These are phyloP conservation scores for Corymbia maculata DNA, from an alignment of 345 rosid genomes.

Conservation along the genomic window DNA sequence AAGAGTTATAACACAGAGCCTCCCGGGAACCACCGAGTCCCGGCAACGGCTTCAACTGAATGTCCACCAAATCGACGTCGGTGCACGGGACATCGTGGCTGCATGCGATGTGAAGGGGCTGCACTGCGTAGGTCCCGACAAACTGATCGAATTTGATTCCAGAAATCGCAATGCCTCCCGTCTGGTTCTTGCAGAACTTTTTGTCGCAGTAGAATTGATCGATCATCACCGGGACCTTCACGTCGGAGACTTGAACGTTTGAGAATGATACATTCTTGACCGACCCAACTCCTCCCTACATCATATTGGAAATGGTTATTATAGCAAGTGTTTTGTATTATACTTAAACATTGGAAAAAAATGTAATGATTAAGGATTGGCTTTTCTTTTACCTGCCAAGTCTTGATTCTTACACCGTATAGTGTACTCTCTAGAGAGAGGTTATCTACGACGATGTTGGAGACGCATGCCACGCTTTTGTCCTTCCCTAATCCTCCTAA, in stretches of 20 bases:
- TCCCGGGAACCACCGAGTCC: constrained; percentile 16
- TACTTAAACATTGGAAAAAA: background rate
- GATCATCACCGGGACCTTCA: constrained; percentile 63
- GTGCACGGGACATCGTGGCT: constrained; percentile 64
- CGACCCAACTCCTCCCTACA: constrained; percentile 64
- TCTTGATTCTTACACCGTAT: constrained; percentile 76
- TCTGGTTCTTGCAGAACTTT: constrained; percentile 61
- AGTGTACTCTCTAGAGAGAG: constrained; percentile 44
- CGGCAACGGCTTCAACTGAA: constrained; percentile 46
- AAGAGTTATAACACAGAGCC: constrained; percentile 76
- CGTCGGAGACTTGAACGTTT: constrained; percentile 54
- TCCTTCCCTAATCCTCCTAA: constrained; percentile 77
- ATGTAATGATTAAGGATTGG: background rate
- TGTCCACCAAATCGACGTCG: constrained; percentile 51
- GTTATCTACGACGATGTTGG: constrained; percentile 50
- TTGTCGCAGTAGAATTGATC: constrained; percentile 92
- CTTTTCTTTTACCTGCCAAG: constrained; percentile 64
- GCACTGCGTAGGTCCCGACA: constrained; percentile 52
- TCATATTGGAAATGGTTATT: background rate
- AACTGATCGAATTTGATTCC: constrained; percentile 51
- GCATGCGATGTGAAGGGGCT: constrained; percentile 70
- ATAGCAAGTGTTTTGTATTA: background rate
- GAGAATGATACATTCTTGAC: constrained; percentile 80
- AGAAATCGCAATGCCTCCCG: constrained; percentile 60
- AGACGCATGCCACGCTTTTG: constrained; percentile 64